Percentiles rank a stretch among this genome's conserved stretches.
phyloP scores from a whole-genome alignment of 257 asterid genomes.

The Salvia splendens region DNA sequence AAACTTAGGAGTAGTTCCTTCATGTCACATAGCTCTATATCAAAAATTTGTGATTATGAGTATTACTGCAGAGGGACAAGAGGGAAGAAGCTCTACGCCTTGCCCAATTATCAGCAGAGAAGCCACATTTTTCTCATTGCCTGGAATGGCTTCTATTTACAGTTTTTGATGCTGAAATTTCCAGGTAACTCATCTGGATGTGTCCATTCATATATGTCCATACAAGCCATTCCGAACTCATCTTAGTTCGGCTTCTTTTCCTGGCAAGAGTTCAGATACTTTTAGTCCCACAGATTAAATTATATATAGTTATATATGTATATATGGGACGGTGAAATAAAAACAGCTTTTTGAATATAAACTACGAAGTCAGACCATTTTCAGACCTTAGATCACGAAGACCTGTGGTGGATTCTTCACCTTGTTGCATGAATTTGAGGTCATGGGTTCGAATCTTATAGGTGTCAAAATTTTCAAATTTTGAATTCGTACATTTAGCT shows the following conservation, averaged over 20 bases:
- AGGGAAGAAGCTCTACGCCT: conserved; percentile 93
- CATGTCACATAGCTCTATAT: conserved; percentile 25
- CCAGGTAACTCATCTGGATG: conserved; percentile 56
- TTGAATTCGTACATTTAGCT: too few species aligned
- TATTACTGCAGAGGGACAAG: conserved; percentile 76
- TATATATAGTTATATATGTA: too few species aligned
- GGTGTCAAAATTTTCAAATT: too few species aligned
- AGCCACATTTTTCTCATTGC: conserved; percentile 99
- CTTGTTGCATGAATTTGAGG: too few species aligned
- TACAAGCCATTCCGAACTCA: conserved; percentile 21
- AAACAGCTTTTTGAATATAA: too few species aligned
- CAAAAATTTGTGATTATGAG: conserved; percentile 28
- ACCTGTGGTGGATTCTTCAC: too few species aligned
- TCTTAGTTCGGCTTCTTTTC: conserved; percentile 17
- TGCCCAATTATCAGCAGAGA: conserved; percentile 92
- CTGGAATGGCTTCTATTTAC: conserved; percentile 99
- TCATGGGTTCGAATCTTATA: too few species aligned
- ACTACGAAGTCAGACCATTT: too few species aligned
- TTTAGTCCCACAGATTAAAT: not conserved
- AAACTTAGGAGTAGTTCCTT: not conserved
- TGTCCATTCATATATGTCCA: conserved; percentile 18
- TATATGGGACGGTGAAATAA: too few species aligned
- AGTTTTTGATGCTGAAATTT: conserved; percentile 95
- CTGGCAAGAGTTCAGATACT: conserved; percentile 13
- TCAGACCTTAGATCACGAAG: too few species aligned